Evolutionary conservation across 345 rosid species (phyloP), one percentile per base, ranked within the genome.

Genomic region (Lepidium sativum): DNA sequence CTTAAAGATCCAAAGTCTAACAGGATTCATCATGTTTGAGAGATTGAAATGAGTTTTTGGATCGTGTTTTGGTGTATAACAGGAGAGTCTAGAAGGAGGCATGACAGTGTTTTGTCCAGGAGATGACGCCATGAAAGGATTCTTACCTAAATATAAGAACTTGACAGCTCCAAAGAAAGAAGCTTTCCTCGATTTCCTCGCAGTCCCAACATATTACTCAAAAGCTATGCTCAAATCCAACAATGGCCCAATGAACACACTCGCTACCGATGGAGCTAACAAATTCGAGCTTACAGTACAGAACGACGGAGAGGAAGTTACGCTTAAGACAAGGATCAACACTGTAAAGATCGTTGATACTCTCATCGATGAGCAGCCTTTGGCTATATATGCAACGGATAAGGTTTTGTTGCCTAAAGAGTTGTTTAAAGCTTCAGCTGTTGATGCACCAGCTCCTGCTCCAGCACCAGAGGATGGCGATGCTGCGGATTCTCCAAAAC

Each of bases 61-160:
- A 8, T 47, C 6, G 16, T 56, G 60, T 43, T 62, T 18, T 13
- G 59, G 32, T 32, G 27, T 27, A n/a, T 63, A 60, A 32, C 84
- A 94, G 99, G 92, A 80, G 57, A 80, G 65, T 69, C 18, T 79
- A 25, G 85, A 72, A 16, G 96, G 97, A 80, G 99, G 99, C 67
- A 80, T 95, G 75, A 91, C 99, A n/a, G 89, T 84, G 71, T 91
- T 91, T 70, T 95, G 99, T 78, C 99, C 99, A 21, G 68, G 82
- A 49, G 99, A 95, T 35, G 95, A 83, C 63, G 72, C 95, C 25
- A 85, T 91, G 81, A 91, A 88, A 72, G 85, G 83, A 14, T 91
- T 95, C 76, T 69, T 79, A 13, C 97, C 89, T 3, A 88, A 81
- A 59, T 88, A 50, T 80, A 83, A 86, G 86, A 91, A 88, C 86